These are phyloP conservation scores for Neonectria punicea DNA, from an alignment of 2,329 filamentous ascomycete genomes.

Conservation along the genomic window DNA sequence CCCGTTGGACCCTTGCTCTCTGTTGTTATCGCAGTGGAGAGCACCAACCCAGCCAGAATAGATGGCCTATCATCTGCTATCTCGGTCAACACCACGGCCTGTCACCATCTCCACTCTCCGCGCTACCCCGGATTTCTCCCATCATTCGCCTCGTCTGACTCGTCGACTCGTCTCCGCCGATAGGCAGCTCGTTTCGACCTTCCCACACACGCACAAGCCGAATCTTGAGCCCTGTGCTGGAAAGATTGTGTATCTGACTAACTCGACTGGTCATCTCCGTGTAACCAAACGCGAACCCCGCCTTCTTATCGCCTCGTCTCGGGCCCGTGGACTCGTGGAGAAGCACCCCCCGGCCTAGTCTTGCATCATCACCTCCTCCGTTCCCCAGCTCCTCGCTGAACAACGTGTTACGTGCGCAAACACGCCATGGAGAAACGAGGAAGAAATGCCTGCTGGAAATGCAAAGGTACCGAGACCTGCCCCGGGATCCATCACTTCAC, in stretches of 20 bases:
- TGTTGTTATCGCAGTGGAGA: background rate
- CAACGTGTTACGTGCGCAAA: background rate
- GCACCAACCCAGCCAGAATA: background rate
- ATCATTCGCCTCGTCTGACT: background rate
- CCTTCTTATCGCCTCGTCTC: background rate
- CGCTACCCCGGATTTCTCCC: background rate
- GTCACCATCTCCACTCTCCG: background rate
- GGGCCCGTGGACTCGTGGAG: background rate
- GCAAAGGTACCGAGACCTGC: conserved; percentile 9
- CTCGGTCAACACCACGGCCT: background rate
- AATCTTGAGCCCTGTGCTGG: background rate
- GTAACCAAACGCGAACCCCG: background rate
- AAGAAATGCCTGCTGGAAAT: conserved; percentile 23
- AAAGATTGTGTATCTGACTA: background rate
- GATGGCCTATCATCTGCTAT: background rate
- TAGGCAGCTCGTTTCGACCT: conserved; percentile 18
- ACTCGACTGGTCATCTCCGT: background rate
- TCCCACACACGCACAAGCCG: background rate
- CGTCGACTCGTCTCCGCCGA: background rate
- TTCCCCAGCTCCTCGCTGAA: background rate
- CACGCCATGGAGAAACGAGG: conserved; percentile 21
- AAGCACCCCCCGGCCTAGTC: background rate
- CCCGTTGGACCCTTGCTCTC: background rate
- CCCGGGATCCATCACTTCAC: background rate
- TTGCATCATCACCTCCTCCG: background rate